Evolutionary conservation across 1,139 yeast genomes (phyloP).

Genomic region (Candida glucosophila): DNA sequence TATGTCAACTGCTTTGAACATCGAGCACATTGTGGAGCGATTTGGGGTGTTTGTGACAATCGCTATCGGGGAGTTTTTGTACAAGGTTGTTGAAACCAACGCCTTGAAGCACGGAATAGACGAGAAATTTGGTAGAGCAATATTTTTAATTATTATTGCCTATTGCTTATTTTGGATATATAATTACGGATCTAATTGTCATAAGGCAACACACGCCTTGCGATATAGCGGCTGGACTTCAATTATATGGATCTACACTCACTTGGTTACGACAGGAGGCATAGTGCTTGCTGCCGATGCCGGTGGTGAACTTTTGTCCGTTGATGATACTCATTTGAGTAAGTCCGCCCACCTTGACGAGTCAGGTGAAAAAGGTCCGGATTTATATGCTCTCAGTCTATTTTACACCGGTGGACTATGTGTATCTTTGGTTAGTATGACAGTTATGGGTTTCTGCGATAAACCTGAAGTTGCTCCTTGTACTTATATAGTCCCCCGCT

Average conservation of each 20-base stretch:
- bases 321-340: conserved; percentile 8
- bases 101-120: conserved; percentile 44
- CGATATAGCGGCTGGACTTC: conserved; percentile 44
- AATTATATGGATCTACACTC: conserved; percentile 38
- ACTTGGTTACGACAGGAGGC: conserved; percentile 44
- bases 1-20: conserved; percentile 52
- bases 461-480: conserved; percentile 26
- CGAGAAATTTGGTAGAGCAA: conserved; percentile 37
- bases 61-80: conserved; percentile 59
- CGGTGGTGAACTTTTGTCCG: conserved; percentile 41
- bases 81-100: conserved; percentile 44
- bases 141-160: conserved; percentile 42
- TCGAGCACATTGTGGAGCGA: conserved; percentile 62
- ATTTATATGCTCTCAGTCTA: conserved; percentile 31
- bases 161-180: conserved; percentile 48
- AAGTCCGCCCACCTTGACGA: conserved; percentile 2
- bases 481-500: conserved; percentile 21
- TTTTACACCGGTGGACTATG: conserved; percentile 44
- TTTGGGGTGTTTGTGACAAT: conserved; percentile 51
- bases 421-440: conserved; percentile 27
- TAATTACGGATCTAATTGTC: conserved; percentile 44
- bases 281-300: conserved; percentile 55
- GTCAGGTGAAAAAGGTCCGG: conserved; percentile 16
- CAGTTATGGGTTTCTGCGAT: conserved; percentile 31
- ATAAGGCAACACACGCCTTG: conserved; percentile 45